Percentiles rank a stretch among this genome's conserved stretches.
Conservation (phyloP, 768 basidiomycete species). For the Pilatotrama ljubarskyi region DNA sequence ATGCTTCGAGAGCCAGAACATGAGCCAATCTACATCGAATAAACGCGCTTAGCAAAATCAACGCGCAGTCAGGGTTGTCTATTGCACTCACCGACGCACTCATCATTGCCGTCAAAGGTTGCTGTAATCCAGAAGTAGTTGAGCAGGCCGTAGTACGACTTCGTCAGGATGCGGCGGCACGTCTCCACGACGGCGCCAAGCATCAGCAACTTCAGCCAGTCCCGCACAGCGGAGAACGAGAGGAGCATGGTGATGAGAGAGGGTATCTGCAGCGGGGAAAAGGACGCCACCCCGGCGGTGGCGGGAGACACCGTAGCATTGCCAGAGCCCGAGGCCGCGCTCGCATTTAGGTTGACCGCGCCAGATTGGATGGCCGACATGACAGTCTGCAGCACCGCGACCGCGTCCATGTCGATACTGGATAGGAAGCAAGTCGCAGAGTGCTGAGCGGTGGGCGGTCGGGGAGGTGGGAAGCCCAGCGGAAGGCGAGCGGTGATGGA, state of each 20-base stretch:
- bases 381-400: constrained; percentile 16
- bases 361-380: constrained; percentile 18
- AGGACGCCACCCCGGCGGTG: neutral
- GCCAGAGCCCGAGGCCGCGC: neutral
- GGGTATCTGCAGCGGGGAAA: constrained; percentile 7
- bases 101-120: constrained; percentile 58
- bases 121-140: constrained; percentile 65
- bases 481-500: neutral
- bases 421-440: neutral
- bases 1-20: constrained; percentile 67
- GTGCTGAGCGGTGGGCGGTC: neutral
- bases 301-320: neutral
- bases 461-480: neutral
- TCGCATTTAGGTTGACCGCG: constrained; percentile 4
- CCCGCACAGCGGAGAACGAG: constrained; percentile 57
- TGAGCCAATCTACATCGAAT: constrained; percentile 59
- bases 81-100: constrained; percentile 48
- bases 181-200: constrained; percentile 65
- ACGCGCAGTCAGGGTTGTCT: neutral
- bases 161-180: constrained; percentile 47
- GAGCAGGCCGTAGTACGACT: constrained; percentile 45
- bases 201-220: constrained; percentile 66
- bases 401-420: constrained; percentile 12
- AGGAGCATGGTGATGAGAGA: constrained; percentile 44
- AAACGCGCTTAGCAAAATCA: neutral